Conservation (phyloP, 371 early-diverging fungal genomes). For the Zychaea mexicana region DNA sequence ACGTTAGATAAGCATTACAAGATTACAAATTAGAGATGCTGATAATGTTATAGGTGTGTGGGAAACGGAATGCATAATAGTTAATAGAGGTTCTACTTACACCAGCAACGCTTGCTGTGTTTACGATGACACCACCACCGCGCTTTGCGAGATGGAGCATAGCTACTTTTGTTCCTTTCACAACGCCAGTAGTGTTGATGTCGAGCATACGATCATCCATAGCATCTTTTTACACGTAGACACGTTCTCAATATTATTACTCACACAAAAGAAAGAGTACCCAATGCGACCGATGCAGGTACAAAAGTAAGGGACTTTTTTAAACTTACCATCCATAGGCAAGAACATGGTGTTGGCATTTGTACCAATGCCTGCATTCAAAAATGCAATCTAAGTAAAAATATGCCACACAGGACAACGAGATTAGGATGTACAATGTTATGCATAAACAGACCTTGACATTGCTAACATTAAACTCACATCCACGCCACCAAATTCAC, state of each 20-base stretch:
- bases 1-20: no score
- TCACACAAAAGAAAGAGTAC: conserved; percentile 11
- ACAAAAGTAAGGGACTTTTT: no score
- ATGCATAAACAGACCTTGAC: no score
- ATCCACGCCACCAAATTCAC: conserved; percentile 52
- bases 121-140: conserved; percentile 53
- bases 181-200: conserved; percentile 68
- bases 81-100: conserved; percentile 7
- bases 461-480: neutral
- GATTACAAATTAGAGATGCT: no score
- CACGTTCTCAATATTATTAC: neutral
- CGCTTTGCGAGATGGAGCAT: conserved; percentile 36
- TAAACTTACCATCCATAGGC: conserved; percentile 23
- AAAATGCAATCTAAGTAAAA: conserved; percentile 15
- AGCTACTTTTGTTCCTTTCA: conserved; percentile 52
- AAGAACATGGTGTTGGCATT: conserved; percentile 28
- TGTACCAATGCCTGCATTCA: conserved; percentile 33
- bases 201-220: conserved; percentile 55
- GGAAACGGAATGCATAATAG: neutral
- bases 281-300: no score
- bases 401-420: neutral
- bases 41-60: neutral
- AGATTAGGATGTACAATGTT: no score
- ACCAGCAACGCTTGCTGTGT: conserved; percentile 37
- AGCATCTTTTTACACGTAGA: conserved; percentile 8